Evolutionary conservation across 768 basidiomycete genomes (phyloP).

Genomic region (Amanita subjunquillea): DNA sequence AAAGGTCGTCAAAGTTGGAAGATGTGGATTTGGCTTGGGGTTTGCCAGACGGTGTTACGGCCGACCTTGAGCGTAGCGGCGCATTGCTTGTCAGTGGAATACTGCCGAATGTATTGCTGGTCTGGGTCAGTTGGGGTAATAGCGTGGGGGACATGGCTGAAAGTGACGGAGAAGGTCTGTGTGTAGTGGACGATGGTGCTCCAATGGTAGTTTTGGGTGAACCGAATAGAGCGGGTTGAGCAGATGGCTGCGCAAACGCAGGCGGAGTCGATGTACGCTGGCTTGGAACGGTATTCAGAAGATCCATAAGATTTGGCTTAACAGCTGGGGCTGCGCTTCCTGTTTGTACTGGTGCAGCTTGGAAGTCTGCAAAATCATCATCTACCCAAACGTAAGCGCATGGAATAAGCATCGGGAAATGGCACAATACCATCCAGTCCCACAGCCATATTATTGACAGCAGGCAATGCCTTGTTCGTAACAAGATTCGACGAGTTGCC

Average conservation of each 20-base stretch:
- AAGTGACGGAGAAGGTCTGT: constrained; percentile 26
- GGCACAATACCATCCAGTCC: constrained; percentile 30
- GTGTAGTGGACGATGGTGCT: constrained; percentile 14
- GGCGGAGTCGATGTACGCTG: constrained; percentile 18
- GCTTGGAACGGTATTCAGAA: constrained; percentile 29
- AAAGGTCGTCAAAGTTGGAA: constrained; percentile 78
- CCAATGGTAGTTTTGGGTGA: constrained; percentile 7
- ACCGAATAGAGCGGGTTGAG: constrained; percentile 14
- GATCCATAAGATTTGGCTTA: constrained; percentile 37
- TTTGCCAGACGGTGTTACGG: background rate
- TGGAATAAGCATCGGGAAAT: background rate
- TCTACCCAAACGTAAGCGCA: constrained; percentile 27
- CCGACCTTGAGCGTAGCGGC: constrained; percentile 1
- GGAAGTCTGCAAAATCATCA: constrained; percentile 84
- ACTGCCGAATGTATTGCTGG: constrained; percentile 20
- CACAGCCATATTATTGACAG: constrained; percentile 21
- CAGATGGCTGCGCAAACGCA: constrained; percentile 17
- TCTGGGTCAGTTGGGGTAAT: constrained; percentile 14
- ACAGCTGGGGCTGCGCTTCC: constrained; percentile 31
- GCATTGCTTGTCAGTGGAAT: background rate
- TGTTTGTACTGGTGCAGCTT: constrained; percentile 49
- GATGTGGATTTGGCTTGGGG: constrained; percentile 28
- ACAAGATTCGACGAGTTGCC: constrained; percentile 18
- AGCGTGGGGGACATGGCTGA: constrained; percentile 22
- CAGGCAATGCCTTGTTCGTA: constrained; percentile 47